Percentiles rank a stretch among this genome's conserved stretches.
phyloP scores from a whole-genome alignment of 495 filamentous ascomycete genomes.

The Penicillium fimorum region DNA sequence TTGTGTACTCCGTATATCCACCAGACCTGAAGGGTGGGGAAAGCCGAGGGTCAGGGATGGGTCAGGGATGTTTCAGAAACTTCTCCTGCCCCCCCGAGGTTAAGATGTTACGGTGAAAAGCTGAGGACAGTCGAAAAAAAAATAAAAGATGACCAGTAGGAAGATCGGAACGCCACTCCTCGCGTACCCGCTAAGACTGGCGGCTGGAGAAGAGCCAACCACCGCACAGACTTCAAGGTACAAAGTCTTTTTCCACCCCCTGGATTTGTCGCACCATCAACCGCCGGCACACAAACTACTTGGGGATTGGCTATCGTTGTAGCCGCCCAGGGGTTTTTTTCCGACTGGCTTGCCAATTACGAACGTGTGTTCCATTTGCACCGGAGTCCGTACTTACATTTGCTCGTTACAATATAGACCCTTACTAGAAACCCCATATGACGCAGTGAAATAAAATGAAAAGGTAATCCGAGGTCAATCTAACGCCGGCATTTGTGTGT shows the following conservation, averaged over 20 bases:
- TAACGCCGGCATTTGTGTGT: neutral
- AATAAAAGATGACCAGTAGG: constrained; percentile 20
- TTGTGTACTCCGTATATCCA: neutral
- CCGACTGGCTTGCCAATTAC: constrained; percentile 13
- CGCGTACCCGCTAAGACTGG: constrained; percentile 20
- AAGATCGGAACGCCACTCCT: constrained; percentile 6
- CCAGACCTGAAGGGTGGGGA: constrained; percentile 4
- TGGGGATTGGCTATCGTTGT: constrained; percentile 17
- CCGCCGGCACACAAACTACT: constrained; percentile 5
- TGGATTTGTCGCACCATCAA: constrained; percentile 13
- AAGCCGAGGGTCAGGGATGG: constrained; percentile 16
- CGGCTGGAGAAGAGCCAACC: constrained; percentile 27
- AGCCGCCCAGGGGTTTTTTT: constrained; percentile 19
- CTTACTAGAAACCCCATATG: neutral
- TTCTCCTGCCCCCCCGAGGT: constrained; percentile 1
- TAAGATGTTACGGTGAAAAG: neutral
- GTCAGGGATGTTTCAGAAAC: constrained; percentile 26
- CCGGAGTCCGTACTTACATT: neutral
- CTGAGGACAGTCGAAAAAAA: neutral
- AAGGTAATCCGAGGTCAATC: neutral
- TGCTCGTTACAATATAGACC: too few relatives aligned
- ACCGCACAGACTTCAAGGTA: constrained; percentile 14
- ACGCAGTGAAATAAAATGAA: neutral
- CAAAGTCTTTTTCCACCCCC: constrained; percentile 1
- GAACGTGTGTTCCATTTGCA: neutral